phyloP scores from a whole-genome alignment of 768 basidiomycete genomes.

The Lactarius hengduanensis region DNA sequence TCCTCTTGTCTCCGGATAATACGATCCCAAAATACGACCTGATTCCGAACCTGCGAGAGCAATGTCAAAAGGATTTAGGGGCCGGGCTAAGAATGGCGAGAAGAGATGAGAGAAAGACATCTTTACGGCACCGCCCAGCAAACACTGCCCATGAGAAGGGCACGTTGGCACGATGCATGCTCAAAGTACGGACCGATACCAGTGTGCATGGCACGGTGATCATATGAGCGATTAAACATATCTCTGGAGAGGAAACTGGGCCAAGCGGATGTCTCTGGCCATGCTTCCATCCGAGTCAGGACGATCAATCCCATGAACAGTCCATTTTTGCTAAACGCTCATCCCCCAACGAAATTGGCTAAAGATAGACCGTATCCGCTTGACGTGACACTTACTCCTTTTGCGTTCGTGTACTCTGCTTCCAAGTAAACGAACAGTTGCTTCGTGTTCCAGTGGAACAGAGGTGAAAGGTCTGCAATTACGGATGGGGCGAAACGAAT shows the following conservation, averaged over 20 bases:
- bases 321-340: not conserved
- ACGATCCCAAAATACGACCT: constrained; percentile 89
- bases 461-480: constrained; percentile 65
- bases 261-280: not conserved
- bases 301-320: not conserved
- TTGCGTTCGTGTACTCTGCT: constrained; percentile 73
- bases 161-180: not conserved
- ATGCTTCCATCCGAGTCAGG: not conserved
- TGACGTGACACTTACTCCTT: constrained; percentile 55
- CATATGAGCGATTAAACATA: constrained; percentile 5
- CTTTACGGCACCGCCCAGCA: not conserved
- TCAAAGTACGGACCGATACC: not conserved
- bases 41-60: constrained; percentile 55
- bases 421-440: constrained; percentile 86
- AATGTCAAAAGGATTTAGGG: constrained; percentile 12
- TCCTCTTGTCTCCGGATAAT: constrained; percentile 82
- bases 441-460: constrained; percentile 98
- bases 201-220: constrained; percentile 6
- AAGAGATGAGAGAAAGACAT: not conserved
- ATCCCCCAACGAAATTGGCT: not conserved
- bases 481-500: not conserved
- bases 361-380: not conserved
- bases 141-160: not conserved
- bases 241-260: not conserved
- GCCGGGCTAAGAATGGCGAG: not conserved